Percentiles rank a stretch among this genome's conserved stretches.
These are phyloP conservation scores for Gyrodon lividus DNA, from an alignment of 768 basidiomycete species.

Conservation along the genomic window DNA sequence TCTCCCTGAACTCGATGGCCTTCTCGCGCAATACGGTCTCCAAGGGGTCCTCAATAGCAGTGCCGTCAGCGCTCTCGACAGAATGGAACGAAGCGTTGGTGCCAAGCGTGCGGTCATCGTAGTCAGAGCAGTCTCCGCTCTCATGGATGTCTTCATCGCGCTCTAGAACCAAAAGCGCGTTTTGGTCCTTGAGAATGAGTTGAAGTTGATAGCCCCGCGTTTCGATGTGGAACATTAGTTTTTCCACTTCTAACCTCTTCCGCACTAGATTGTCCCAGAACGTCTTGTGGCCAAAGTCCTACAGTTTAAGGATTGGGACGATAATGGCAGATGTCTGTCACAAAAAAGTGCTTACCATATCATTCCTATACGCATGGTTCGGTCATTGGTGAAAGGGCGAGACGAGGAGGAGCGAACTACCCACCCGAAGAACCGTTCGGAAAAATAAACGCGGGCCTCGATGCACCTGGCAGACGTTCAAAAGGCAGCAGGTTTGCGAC, in stretches of 20 bases:
- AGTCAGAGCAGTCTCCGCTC: constrained; percentile 20
- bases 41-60: constrained; percentile 29
- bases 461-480: constrained; percentile 33
- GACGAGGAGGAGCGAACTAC: constrained; percentile 3
- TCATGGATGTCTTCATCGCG: constrained; percentile 18
- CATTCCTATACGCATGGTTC: constrained; percentile 11
- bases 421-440: constrained; percentile 41
- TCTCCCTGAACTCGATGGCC: constrained; percentile 30
- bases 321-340: background rate
- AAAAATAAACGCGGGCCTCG: constrained; percentile 37
- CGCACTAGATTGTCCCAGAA: constrained; percentile 37
- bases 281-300: constrained; percentile 42
- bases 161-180: constrained; percentile 39
- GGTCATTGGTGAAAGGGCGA: background rate
- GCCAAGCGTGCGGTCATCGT: constrained; percentile 12
- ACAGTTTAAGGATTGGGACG: background rate
- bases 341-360: constrained; percentile 17
- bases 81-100: constrained; percentile 10
- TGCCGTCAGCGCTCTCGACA: background rate
- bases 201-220: constrained; percentile 35
- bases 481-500: background rate
- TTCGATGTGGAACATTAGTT: constrained; percentile 32
- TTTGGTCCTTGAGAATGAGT: constrained; percentile 33
- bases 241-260: constrained; percentile 31
- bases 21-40: constrained; percentile 36